Base-by-base conservation (phyloP, 2,329 filamentous ascomycete genomes). In the Microthyrium microscopicum region DNA sequence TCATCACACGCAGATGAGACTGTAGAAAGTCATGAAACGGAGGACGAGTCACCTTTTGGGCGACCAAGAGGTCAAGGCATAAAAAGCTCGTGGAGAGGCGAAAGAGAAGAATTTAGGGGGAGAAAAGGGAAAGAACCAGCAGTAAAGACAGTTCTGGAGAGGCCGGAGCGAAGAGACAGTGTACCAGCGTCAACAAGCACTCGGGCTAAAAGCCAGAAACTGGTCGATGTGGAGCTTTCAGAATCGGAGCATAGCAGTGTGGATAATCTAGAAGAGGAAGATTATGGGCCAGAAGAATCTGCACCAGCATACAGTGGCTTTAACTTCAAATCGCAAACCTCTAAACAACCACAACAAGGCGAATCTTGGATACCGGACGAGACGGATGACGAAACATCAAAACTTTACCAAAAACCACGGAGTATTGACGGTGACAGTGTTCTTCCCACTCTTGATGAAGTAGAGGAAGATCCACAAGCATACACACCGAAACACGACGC, bases 181-280 rank as follows among this genome's bases (percentile, higher is more conserved):
- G 45, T 52, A 11, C 52, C 56, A 2, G 21, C 56, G 36, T 48
- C 36, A 45, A 54, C 46, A 38, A 61, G 62, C 44, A 61, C 62
- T 44, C 61, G 57, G 37, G 73, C 66, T 50, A 72, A 68, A 11
- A 79, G 73, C 48, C 68, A 59, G 5, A 61, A 60, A 36, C 75
- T 98, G 68, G 83, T 89, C 5, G 85, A 95, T 50, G 70, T 95
- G 30, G 81, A 83, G 20, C 65, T 95, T 15, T 81, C 85, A 41
- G 72, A 72, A 39, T 72, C 69, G 4, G 52, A 69, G 35, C 54
- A 55, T 33, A 57, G 54, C 33, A 61, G 56, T 39, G 44, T 51
- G 26, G 54, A 60, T 37, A 54, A 61, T 35, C 49, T 61, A 29
- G 53, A 61, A 16, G 50, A 52, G 24, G 54, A 60, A 39, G 43